Base-by-base conservation (phyloP, 164 flowering plant species). In the Umbellularia californica region DNA sequence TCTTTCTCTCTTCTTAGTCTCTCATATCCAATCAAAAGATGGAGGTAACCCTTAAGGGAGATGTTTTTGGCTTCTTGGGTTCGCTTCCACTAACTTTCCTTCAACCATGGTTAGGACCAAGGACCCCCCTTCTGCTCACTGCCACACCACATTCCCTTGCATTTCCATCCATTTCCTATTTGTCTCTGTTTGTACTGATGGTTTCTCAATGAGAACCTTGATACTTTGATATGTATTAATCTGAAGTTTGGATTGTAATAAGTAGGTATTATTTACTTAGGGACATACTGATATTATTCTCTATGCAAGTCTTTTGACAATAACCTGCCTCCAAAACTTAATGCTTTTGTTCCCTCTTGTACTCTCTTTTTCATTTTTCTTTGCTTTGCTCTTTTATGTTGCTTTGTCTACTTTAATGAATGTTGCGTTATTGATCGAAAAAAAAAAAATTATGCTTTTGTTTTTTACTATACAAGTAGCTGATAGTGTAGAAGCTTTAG, bases 51-150 rank as follows among this genome's bases (percentile, higher is more conserved):
- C n/a, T 63, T 12, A 41, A 1, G 75, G 33, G 69, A 72, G 68
- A 72, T 72, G 75, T 72, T 72, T 72, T 72, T 72, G 75, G 69
- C 68, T 69, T 72, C 75, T 62, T 63, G 69, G 75, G 75, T 62
- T 62, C 22, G 13, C 65, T 64, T 24, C 55, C 69, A 33, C 69
- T 72, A n/a, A 14, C 28, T 4, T 23, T 33, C 27, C n/a, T 62
- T 63, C 74, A 23, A 50, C 75, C 75, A 72, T 72, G 75, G 75
- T 72, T 64, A 64, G 68, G 75, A 72, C 69, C 69, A 64, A 64
- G 58, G 66, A 22, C 50, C 17, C 6, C 6, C 25, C 27, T 58
- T 70, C 72, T 50, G 10, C 72, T 55, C n/a, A 19, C 17, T n/a
- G 35, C 20, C 64, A 19, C 60, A 51, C 63, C 72, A 55, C 47